Percentiles rank a stretch among this genome's conserved stretches.
Evolutionary conservation across 306 rosid species (phyloP).

Genomic region (Cucumis sativus): DNA sequence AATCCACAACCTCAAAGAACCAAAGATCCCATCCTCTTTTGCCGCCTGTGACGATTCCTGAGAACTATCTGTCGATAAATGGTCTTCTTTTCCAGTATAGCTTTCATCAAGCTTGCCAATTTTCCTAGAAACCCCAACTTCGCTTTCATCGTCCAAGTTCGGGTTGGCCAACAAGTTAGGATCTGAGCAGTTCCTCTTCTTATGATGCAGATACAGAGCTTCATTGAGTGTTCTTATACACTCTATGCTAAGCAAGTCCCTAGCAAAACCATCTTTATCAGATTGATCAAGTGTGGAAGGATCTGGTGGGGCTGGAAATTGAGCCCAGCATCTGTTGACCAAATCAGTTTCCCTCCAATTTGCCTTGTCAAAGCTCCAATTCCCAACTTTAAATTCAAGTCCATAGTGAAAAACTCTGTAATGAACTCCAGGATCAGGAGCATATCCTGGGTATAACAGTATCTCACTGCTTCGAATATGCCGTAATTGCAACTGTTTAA

Average conservation of each 20-base stretch:
- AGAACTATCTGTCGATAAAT: conserved; percentile 14
- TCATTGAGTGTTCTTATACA: conserved; percentile 61
- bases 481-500: conserved; percentile 60
- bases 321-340: conserved; percentile 75
- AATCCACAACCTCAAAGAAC: conserved; percentile 68
- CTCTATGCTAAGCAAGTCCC: conserved; percentile 81
- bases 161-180: conserved; percentile 28
- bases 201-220: conserved; percentile 64
- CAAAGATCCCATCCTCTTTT: conserved; percentile 39
- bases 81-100: conserved; percentile 13
- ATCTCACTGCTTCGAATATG: conserved; percentile 51
- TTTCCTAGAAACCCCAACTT: conserved; percentile 33
- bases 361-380: conserved; percentile 98
- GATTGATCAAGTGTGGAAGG: conserved; percentile 34
- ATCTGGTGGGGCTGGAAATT: conserved; percentile 76
- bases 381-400: conserved; percentile 66
- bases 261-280: conserved; percentile 22
- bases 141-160: conserved; percentile 17
- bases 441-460: conserved; percentile 80
- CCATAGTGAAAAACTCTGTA: conserved; percentile 96
- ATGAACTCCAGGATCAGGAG: conserved; percentile 52
- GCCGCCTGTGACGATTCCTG: conserved; percentile 18
- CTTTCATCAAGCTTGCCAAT: conserved; percentile 29
- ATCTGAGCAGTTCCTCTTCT: conserved; percentile 41
- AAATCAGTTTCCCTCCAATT: conserved; percentile 59